Conservation (phyloP, 176 grass and related monocot species). For the Ananas comosus region DNA sequence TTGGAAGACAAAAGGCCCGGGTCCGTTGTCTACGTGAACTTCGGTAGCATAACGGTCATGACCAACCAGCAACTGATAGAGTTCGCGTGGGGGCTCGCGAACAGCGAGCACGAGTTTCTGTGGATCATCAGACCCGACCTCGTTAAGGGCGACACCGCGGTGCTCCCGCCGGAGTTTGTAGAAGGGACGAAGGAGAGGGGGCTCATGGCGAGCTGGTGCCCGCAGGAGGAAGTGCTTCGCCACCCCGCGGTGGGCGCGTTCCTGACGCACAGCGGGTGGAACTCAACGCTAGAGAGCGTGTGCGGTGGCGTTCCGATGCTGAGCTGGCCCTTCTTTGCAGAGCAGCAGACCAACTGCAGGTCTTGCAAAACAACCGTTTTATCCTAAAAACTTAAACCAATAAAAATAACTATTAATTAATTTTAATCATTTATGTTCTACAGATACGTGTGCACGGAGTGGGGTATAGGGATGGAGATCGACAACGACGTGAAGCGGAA, state of each 20-base stretch:
- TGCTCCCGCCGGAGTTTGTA: constrained; percentile 37
- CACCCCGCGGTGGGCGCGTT: constrained; percentile 47
- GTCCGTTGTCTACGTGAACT: constrained; percentile 81
- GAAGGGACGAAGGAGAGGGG: constrained; percentile 29
- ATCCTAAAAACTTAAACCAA: too few species aligned
- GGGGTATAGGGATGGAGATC: constrained; percentile 52
- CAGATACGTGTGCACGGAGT: constrained; percentile 36
- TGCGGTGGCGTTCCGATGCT: constrained; percentile 56
- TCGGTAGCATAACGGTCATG: constrained; percentile 62
- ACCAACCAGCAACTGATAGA: constrained; percentile 30
- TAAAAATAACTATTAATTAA: too few species aligned
- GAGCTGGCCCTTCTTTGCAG: constrained; percentile 67
- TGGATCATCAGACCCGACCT: constrained; percentile 68
- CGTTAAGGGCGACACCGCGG: constrained; percentile 34
- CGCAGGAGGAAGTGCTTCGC: constrained; percentile 40
- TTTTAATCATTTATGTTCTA: too few species aligned
- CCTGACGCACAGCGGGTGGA: constrained; percentile 76
- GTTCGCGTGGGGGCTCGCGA: constrained; percentile 69
- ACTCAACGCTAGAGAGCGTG: constrained; percentile 58
- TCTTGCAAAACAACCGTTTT: too few species aligned
- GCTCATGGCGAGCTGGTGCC: constrained; percentile 45
- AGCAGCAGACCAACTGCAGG: constrained; percentile 49
- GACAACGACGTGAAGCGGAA: constrained; percentile 36
- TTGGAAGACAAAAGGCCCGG: constrained; percentile 25
- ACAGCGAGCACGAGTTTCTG: constrained; percentile 40